Percentiles rank a stretch among this genome's conserved stretches.
Evolutionary conservation across 495 filamentous ascomycete species (phyloP).

Genomic region (Diplogelasinospora grovesii): DNA sequence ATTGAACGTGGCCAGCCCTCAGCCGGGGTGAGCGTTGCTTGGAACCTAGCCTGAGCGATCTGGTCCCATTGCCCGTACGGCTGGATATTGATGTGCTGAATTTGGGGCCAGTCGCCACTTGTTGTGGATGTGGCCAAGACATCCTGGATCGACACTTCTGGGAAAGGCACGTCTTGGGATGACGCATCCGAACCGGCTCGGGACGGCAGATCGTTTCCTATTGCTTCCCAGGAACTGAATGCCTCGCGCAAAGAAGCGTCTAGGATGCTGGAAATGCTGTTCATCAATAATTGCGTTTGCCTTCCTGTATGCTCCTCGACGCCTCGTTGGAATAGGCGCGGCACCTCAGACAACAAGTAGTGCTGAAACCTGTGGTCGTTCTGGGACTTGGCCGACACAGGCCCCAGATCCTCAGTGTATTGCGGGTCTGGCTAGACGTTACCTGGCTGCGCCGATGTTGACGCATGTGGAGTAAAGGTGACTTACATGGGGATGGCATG

Average conservation of each 20-base stretch:
- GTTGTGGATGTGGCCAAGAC: too few relatives aligned
- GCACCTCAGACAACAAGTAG: conserved; percentile 19
- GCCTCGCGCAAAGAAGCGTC: conserved; percentile 18
- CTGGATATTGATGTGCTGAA: too few relatives aligned
- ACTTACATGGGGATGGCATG: conserved; percentile 29
- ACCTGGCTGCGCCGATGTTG: too few relatives aligned
- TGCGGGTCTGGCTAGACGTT: conserved; percentile 25
- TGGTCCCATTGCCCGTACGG: too few relatives aligned
- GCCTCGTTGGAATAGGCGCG: conserved; percentile 15
- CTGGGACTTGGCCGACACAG: conserved; percentile 11
- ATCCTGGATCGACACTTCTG: too few relatives aligned
- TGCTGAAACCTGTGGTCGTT: conserved; percentile 18
- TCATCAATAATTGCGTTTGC: conserved; percentile 14
- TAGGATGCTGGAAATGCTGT: conserved; percentile 17
- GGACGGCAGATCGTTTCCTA: conserved; percentile 3
- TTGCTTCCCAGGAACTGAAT: conserved; percentile 17
- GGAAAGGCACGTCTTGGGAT: background rate
- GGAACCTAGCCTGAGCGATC: too few relatives aligned
- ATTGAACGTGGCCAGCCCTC: too few relatives aligned
- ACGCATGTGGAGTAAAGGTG: too few relatives aligned
- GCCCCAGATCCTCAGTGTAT: conserved; percentile 16
- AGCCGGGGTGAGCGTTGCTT: too few relatives aligned
- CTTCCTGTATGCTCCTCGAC: conserved; percentile 16
- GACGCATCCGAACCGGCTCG: background rate
- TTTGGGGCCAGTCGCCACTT: too few relatives aligned